Conservation (phyloP, 2,329 filamentous ascomycete species). For the Exophiala lecanii-corni region DNA sequence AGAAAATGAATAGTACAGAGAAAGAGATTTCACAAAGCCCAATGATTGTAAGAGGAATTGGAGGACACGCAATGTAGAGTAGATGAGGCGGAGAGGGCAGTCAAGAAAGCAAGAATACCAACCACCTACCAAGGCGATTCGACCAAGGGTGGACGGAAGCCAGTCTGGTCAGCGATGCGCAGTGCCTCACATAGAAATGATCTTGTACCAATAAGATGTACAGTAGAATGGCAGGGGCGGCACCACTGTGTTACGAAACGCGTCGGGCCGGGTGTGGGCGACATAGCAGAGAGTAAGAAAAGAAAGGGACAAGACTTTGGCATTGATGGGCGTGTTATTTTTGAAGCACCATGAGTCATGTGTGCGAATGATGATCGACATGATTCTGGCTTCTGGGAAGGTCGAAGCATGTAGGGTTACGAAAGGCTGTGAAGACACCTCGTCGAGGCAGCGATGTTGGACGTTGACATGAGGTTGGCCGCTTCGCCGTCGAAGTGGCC, state of each 20-base stretch:
- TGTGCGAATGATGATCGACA: too few relatives aligned
- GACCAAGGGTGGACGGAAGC: too few relatives aligned
- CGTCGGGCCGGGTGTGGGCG: neutral
- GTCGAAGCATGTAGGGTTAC: constrained; percentile 2
- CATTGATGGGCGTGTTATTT: too few relatives aligned
- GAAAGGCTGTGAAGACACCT: neutral
- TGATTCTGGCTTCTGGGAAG: too few relatives aligned
- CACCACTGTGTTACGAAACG: neutral
- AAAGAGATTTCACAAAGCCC: neutral
- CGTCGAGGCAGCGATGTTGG: too few relatives aligned
- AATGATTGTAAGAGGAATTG: neutral
- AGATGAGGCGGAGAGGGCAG: neutral
- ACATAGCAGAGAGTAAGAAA: neutral
- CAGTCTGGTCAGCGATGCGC: constrained; percentile 2
- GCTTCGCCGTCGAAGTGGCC: too few relatives aligned
- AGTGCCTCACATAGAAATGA: neutral
- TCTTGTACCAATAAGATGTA: neutral
- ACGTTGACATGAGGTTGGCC: too few relatives aligned
- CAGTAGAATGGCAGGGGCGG: neutral
- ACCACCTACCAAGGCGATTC: too few relatives aligned
- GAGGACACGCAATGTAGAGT: neutral
- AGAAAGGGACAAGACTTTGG: too few relatives aligned
- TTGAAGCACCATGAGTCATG: too few relatives aligned
- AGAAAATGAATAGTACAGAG: neutral
- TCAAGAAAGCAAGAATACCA: neutral